Evolutionary conservation across 495 filamentous ascomycete species (phyloP), one percentile per base, ranked within the genome.

Genomic region (Cercophora newfieldiana): DNA sequence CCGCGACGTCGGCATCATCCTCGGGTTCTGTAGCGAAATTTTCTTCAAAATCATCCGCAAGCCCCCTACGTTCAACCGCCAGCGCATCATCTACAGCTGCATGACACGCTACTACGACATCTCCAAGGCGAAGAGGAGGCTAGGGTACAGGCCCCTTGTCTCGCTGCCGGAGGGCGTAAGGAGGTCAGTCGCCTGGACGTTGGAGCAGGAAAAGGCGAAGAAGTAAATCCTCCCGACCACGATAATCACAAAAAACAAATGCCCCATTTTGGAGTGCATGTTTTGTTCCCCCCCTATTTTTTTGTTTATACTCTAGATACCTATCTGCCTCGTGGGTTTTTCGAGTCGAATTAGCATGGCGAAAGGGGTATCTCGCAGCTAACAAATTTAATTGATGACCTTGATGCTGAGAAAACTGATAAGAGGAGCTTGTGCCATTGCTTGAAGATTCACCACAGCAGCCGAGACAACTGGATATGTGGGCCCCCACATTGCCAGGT

Each of bases 41-140:
- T 81, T 90, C 25, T 85, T 88, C 61, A 86, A 82, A 70, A 33
- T 90, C 30, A 77, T 91, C 50, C 83, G 90, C n/a, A 90, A 89
- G 79, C 88, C 86, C 60, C 89, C 92, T 16, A 90, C 86, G 25
- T 80, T 98, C 72, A 95, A 86, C 54, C 82, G 88, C 70, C 84
- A 89, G 73, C 84, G 87, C 56, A 92, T 95, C 61, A 84, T 88
- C 44, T 94, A 89, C 72, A 86, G 81, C 69, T 90, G 88, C 76
- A 95, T 94, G 89, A 91, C 90, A 50, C 86, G 92, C 24, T 97
- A 93, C 79, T 95, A 91, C 71, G 87, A 88, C 65, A 90, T 91
- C 60, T 80, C 86, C n/a, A 97, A 96, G 85, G 93, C 93, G 57
- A 92, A 88, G 81, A 80, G 74, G 70, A 77, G 91, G 69, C 79